phyloP scores from a whole-genome alignment of 495 filamentous ascomycete species.

The Tetracladium marchalianum region DNA sequence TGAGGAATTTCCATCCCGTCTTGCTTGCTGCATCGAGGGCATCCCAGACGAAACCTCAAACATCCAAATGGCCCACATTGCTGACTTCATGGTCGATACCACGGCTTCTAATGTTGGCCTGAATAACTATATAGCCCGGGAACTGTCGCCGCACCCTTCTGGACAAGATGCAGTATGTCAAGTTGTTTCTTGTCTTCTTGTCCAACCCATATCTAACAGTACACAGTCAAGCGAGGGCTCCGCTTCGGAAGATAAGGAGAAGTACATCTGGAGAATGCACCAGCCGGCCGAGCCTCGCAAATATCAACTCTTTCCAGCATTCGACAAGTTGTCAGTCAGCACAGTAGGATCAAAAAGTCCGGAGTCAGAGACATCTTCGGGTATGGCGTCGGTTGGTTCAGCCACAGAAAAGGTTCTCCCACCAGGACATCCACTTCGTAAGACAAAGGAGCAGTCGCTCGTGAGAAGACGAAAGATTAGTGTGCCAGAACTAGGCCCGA shows the following conservation, averaged over 20 bases:
- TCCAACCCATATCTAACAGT: not conserved
- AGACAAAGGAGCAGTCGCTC: constrained; percentile 37
- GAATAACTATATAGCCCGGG: constrained; percentile 25
- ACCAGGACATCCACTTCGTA: constrained; percentile 26
- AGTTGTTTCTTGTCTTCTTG: not conserved
- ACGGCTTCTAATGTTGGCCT: constrained; percentile 13
- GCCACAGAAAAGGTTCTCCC: constrained; percentile 24
- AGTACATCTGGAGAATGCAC: constrained; percentile 43
- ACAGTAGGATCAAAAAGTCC: constrained; percentile 30
- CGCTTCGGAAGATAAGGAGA: constrained; percentile 28
- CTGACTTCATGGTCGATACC: constrained; percentile 18
- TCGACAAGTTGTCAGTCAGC: constrained; percentile 21
- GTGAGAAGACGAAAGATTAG: constrained; percentile 50
- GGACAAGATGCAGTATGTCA: constrained; percentile 12
- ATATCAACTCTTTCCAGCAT: constrained; percentile 43
- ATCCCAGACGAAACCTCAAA: constrained; percentile 1
- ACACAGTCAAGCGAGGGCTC: constrained; percentile 23
- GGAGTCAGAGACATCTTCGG: constrained; percentile 40
- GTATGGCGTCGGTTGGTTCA: constrained; percentile 31
- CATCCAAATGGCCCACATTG: constrained; percentile 20
- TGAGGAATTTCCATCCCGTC: no score
- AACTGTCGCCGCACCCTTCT: constrained; percentile 14
- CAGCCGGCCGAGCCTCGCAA: constrained; percentile 32
- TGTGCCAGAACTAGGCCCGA: constrained; percentile 52
- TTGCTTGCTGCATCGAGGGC: not conserved